Conservation (phyloP, 768 basidiomycete species). For the Trametes punicea region DNA sequence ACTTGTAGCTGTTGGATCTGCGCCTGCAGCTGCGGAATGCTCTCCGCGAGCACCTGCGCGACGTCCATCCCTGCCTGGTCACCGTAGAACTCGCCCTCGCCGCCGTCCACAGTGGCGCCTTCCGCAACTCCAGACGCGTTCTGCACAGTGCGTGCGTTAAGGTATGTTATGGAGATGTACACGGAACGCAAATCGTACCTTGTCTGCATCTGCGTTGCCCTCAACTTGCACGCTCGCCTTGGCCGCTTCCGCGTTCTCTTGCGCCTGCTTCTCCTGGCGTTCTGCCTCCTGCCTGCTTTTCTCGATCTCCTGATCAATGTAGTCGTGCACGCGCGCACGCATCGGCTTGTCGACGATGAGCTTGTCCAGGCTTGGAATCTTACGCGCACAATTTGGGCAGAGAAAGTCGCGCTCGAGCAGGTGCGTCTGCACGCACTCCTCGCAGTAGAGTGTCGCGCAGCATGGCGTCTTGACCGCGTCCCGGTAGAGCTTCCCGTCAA, state of each 20-base stretch:
- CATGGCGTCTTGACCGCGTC: constrained; percentile 96
- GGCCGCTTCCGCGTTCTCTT: constrained; percentile 5
- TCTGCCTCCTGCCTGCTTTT: constrained; percentile 65
- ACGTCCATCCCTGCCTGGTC: constrained; percentile 69
- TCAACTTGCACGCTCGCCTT: neutral
- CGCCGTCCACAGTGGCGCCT: constrained; percentile 12
- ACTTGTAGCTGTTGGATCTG: constrained; percentile 77
- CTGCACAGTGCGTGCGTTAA: neutral
- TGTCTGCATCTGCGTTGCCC: constrained; percentile 4
- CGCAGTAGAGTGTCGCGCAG: constrained; percentile 88
- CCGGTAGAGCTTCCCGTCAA: constrained; percentile 90
- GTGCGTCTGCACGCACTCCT: constrained; percentile 95
- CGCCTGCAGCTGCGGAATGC: constrained; percentile 79
- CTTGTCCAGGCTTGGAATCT: constrained; percentile 86
- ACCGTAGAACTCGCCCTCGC: constrained; percentile 63
- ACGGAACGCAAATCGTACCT: neutral
- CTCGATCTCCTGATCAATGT: constrained; percentile 79
- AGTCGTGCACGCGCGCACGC: constrained; percentile 74
- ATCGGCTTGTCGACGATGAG: constrained; percentile 75
- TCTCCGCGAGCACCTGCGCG: constrained; percentile 68
- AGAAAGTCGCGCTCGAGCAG: constrained; percentile 93
- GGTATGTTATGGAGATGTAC: neutral
- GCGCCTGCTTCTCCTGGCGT: constrained; percentile 16
- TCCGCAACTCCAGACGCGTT: constrained; percentile 3
- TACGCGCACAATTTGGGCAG: constrained; percentile 87